These are phyloP conservation scores for Euryodendron excelsum DNA, from an alignment of 148 eudicot genomes.

Conservation along the genomic window DNA sequence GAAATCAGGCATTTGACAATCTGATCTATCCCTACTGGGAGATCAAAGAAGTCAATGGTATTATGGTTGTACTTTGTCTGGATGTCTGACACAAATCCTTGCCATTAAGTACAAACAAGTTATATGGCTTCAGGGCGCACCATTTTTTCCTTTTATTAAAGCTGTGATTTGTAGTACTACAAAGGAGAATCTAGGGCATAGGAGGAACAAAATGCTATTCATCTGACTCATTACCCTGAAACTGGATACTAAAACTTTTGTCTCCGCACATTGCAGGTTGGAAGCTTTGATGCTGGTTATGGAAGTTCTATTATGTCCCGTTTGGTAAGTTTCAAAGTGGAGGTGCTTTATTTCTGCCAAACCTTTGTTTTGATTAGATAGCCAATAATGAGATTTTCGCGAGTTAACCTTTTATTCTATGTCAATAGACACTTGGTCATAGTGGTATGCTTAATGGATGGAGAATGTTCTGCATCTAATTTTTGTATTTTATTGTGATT, in stretches of 20 bases:
- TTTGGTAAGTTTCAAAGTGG: conserved; percentile 53
- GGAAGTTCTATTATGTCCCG: conserved; percentile 96
- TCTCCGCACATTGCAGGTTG: conserved; percentile 52
- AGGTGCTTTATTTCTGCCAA: neutral
- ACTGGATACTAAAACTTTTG: neutral
- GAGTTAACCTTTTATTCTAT: neutral
- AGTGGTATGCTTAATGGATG: neutral
- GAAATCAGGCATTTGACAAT: neutral
- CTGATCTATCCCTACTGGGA: neutral
- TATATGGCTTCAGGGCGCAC: neutral
- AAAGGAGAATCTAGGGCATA: neutral
- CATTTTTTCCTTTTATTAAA: neutral
- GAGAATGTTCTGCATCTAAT: neutral
- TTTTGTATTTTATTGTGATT: neutral
- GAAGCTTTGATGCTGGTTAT: conserved; percentile 98
- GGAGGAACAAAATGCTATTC: neutral
- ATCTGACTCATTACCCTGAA: neutral
- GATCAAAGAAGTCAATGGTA: neutral
- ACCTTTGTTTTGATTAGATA: neutral
- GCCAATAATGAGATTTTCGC: neutral
- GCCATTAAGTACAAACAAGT: neutral
- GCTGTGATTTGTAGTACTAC: neutral
- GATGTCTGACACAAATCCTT: neutral
- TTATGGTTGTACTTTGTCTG: no score
- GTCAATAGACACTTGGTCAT: neutral